Base-by-base conservation (phyloP, 805 yeast genomes). In the Komagataella populi region DNA sequence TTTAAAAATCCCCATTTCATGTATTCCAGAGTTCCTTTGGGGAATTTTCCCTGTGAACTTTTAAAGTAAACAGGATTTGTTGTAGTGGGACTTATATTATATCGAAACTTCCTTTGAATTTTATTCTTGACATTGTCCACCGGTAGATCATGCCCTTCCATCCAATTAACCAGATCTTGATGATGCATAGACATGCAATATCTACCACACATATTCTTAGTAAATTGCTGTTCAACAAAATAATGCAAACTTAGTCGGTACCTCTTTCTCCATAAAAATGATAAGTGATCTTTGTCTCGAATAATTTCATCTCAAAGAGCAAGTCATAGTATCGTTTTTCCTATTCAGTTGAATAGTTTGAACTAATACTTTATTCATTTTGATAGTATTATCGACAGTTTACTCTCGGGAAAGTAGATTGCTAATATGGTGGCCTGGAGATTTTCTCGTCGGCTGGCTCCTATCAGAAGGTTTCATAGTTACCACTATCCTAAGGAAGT, bases 1-100 rank as follows among this genome's bases (percentile, higher is more conserved):
- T 61, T 57, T 48, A 60, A 59, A 36, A 66, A 67, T 20, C 96
- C 93, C 86, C 95, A 89, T 48, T 74, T 76, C 93, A 87, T 86
- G 47, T 74, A 72, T 52, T 76, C 67, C 2, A 77, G 39, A 2
- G 60, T 53, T 1, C 54, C 48, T 7, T 18, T 30, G n/a, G 10
- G 14, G 14, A 6, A n/a, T 17, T 39, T 45, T 44, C 23, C 17
- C 6, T 17, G 10, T 45, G 23, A 20, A 17, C 12, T 30, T 23
- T n/a, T 8, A 46, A 50, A 54, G 54, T 55, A 74, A 50, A 63
- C 80, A 45, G 71, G 84, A 1, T 71, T 78, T 12, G 55, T 56
- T 44, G 69, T 66, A 3, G 85, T 80, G 1, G 91, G 93, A 0
- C 81, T 78, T 1, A 84, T 70, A 56, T 84, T 84, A 60, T 73